Conservation (phyloP, 495 filamentous ascomycete genomes). For the Barbatosphaeria neglecta region DNA sequence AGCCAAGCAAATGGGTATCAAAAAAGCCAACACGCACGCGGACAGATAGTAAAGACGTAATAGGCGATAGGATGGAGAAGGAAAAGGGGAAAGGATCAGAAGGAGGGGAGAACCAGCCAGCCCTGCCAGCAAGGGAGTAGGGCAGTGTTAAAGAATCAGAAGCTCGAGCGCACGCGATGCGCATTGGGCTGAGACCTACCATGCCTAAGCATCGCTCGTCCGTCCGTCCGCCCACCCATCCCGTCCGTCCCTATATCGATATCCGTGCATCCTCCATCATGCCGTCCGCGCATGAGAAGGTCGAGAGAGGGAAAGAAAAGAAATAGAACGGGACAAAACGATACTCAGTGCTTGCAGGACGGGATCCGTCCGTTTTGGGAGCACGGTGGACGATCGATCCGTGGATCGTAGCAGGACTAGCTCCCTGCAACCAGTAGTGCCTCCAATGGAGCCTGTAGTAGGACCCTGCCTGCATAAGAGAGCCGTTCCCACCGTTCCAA, state of each 20-base stretch:
- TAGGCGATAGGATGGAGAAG: slow-evolving; percentile 1
- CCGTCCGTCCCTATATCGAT: too few relatives aligned
- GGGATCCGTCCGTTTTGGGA: neutral
- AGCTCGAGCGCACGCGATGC: neutral
- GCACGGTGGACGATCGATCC: too few relatives aligned
- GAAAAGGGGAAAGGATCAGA: neutral
- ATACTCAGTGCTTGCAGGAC: too few relatives aligned
- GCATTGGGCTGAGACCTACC: neutral
- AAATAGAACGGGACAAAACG: neutral
- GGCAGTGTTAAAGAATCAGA: neutral
- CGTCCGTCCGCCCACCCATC: too few relatives aligned
- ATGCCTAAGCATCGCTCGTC: too few relatives aligned
- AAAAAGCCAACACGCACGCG: too few relatives aligned
- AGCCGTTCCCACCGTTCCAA: too few relatives aligned
- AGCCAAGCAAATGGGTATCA: neutral
- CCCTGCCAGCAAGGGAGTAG: neutral
- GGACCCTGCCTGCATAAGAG: too few relatives aligned
- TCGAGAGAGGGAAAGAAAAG: neutral
- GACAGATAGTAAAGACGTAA: neutral
- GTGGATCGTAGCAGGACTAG: neutral
- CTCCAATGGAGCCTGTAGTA: too few relatives aligned
- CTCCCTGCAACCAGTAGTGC: too few relatives aligned
- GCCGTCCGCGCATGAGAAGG: neutral
- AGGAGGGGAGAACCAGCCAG: neutral
- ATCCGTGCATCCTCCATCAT: too few relatives aligned